phyloP scores from a whole-genome alignment of 345 rosid species.

The Brassica juncea region DNA sequence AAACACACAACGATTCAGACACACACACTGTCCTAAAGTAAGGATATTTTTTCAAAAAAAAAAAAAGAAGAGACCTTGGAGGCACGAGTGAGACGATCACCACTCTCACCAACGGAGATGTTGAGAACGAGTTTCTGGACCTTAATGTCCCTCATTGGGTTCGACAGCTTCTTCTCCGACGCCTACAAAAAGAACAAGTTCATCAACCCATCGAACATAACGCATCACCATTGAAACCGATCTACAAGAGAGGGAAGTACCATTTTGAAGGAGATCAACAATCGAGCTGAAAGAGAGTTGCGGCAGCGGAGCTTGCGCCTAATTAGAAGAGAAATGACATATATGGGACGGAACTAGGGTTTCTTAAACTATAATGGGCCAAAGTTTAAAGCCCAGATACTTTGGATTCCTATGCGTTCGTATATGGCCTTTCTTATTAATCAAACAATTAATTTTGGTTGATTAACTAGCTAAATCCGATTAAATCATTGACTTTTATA shows the following conservation, averaged over 20 bases:
- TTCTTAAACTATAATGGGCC: neutral
- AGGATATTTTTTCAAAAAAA: neutral
- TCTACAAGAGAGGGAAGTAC: neutral
- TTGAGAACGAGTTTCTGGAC: constrained; percentile 85
- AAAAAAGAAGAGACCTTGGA: constrained; percentile 52
- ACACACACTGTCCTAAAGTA: neutral
- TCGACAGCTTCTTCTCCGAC: constrained; percentile 79
- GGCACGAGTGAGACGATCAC: constrained; percentile 88
- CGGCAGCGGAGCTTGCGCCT: neutral
- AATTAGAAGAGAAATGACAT: neutral
- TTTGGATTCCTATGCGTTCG: no score
- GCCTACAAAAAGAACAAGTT: constrained; percentile 44
- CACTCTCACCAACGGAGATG: constrained; percentile 89
- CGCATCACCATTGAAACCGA: neutral
- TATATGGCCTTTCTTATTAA: no score
- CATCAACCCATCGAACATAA: neutral
- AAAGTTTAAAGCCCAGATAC: neutral
- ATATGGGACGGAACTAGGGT: neutral
- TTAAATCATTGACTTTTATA: no score
- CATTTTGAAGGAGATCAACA: neutral
- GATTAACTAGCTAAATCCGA: no score
- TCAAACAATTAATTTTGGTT: no score
- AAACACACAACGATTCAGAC: neutral
- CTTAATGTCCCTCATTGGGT: constrained; percentile 91
- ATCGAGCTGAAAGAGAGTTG: neutral